Conservation (phyloP, 495 filamentous ascomycete species). For the Saxophila tyrrhenica region DNA sequence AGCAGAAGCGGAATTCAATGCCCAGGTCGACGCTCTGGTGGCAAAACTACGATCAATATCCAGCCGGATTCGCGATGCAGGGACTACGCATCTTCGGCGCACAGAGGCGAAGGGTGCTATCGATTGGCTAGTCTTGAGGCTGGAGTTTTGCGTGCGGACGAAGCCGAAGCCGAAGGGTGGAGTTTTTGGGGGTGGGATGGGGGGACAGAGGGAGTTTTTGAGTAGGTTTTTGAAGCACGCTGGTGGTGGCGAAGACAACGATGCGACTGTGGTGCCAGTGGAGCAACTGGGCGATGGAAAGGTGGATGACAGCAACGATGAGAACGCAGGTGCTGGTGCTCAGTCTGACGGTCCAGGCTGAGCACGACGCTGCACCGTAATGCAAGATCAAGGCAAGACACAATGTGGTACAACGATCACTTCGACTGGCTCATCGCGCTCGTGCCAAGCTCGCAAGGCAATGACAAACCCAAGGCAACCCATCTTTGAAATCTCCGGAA, state of each 20-base stretch:
- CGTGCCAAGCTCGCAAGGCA: no score
- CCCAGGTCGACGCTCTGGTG: slow-evolving; percentile 54
- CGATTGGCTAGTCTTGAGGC: slow-evolving; percentile 57
- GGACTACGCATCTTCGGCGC: slow-evolving; percentile 57
- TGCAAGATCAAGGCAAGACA: background rate
- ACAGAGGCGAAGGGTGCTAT: slow-evolving; percentile 63
- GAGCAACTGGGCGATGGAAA: background rate
- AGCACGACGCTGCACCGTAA: no score
- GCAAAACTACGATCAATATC: slow-evolving; percentile 53
- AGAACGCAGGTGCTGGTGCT: background rate
- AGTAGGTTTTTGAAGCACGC: background rate
- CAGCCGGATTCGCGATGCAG: slow-evolving; percentile 60
- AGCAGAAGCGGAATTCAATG: slow-evolving; percentile 49
- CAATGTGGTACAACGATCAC: no score
- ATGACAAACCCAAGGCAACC: background rate
- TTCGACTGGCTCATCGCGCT: no score
- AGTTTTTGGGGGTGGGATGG: slow-evolving; percentile 36
- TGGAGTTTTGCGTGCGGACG: slow-evolving; percentile 59
- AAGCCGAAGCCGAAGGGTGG: slow-evolving; percentile 46
- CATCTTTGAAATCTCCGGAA: background rate
- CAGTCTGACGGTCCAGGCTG: background rate
- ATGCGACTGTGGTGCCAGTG: background rate
- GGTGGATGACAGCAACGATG: background rate
- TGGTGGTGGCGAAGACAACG: background rate
- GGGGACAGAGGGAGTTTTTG: slow-evolving; percentile 13